Percentiles rank a stretch among this genome's conserved stretches.
Evolutionary conservation across 371 early-diverging fungal species (phyloP).

Genomic region (Rhizopus arrhizus): DNA sequence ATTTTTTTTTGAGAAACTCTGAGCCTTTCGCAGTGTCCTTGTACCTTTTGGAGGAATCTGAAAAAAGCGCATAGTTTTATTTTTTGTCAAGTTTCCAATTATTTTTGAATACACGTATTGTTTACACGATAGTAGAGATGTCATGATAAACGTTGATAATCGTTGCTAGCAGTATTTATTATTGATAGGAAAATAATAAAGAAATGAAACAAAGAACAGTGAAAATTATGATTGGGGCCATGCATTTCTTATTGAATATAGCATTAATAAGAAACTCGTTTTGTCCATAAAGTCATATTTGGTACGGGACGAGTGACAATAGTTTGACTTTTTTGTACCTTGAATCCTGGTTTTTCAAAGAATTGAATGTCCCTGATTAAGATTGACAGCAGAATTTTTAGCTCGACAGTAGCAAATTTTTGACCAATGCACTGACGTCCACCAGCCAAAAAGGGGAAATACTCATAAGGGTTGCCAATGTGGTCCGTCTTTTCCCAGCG

Average conservation of each 20-base stretch:
- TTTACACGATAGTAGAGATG: no score
- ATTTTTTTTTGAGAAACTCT: no score
- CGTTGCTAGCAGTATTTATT: no score
- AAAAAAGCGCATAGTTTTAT: no score
- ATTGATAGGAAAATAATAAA: no score
- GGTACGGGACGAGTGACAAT: constrained; percentile 34
- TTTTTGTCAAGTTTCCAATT: no score
- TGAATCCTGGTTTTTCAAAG: constrained; percentile 30
- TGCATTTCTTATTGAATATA: neutral
- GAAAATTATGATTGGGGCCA: no score
- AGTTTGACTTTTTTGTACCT: constrained; percentile 18
- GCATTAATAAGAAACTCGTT: neutral
- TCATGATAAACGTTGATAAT: no score
- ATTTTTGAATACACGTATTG: no score
- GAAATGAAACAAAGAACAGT: no score
- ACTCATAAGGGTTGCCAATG: constrained; percentile 46
- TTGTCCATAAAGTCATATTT: constrained; percentile 27
- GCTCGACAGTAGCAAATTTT: constrained; percentile 36
- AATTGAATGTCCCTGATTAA: constrained; percentile 33
- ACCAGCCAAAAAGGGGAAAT: constrained; percentile 65
- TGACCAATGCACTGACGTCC: constrained; percentile 40
- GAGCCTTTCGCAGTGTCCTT: no score
- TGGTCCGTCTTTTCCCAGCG: constrained; percentile 54
- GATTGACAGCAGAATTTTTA: constrained; percentile 33
- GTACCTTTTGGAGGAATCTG: no score